Evolutionary conservation across 352 stramenopile genomes (phyloP).

Genomic region (Aphanomyces euteiches): DNA sequence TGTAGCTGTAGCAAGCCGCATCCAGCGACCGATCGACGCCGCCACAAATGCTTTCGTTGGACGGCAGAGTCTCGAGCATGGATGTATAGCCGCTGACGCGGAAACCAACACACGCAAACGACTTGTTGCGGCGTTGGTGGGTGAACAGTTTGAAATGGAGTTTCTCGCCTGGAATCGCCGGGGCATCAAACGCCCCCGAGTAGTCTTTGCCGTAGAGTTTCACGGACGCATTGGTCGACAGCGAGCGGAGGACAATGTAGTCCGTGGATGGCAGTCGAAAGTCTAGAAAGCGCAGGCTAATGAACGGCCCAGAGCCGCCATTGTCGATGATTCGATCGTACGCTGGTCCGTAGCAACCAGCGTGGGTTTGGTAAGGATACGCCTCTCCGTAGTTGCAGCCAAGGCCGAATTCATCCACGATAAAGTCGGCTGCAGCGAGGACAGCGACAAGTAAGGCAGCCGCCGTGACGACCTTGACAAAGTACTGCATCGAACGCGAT

Average conservation of each 20-base stretch:
- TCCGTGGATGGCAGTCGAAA: conserved; percentile 17
- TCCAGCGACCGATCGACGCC: conserved; percentile 28
- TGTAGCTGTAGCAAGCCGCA: conserved; percentile 50
- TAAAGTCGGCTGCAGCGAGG: not conserved
- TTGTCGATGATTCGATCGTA: not conserved
- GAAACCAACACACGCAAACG: conserved; percentile 5
- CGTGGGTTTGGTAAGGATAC: conserved; percentile 5
- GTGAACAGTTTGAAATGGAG: conserved; percentile 26
- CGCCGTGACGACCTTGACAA: not conserved
- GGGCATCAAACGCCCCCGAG: conserved; percentile 12
- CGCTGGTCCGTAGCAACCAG: not conserved
- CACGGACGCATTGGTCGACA: not conserved
- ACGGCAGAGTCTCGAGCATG: not conserved
- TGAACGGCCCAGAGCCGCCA: not conserved
- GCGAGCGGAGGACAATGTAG: conserved; percentile 16
- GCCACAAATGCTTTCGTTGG: conserved; percentile 12
- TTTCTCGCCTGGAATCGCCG: not conserved
- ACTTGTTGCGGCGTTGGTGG: not conserved
- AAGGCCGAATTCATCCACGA: not conserved
- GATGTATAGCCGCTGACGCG: not conserved
- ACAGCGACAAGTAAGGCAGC: not conserved
- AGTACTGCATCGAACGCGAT: not conserved
- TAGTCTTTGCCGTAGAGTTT: not conserved
- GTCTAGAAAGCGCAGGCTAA: conserved; percentile 8
- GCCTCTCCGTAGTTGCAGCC: not conserved